phyloP scores from a whole-genome alignment of 1,284 basidiomycete genomes.

The Golubevia sp. region DNA sequence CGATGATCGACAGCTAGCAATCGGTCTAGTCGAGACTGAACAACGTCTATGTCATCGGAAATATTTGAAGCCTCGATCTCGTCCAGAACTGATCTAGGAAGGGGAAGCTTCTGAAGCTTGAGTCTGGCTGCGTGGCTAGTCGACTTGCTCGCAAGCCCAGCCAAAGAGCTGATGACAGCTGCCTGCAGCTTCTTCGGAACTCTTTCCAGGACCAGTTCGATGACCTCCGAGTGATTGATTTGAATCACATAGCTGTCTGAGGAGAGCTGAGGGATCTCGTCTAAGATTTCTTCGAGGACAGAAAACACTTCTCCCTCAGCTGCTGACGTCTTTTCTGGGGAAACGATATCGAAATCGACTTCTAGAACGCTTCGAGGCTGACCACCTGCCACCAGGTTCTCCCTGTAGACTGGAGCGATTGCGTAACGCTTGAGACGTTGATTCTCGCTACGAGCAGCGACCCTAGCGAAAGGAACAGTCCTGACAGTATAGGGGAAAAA shows the following conservation, averaged over 20 bases:
- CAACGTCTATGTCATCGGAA: constrained; percentile 33
- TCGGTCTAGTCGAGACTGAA: constrained; percentile 26
- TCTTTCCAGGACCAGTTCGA: constrained; percentile 43
- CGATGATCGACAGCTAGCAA: constrained; percentile 41
- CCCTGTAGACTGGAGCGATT: constrained; percentile 65
- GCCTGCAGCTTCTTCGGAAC: constrained; percentile 45
- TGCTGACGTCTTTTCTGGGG: constrained; percentile 49
- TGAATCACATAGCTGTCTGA: constrained; percentile 49
- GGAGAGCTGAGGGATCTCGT: constrained; percentile 47
- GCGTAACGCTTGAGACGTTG: constrained; percentile 88
- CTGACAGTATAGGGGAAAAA: too few species aligned
- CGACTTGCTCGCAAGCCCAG: constrained; percentile 23
- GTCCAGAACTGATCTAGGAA: constrained; percentile 47
- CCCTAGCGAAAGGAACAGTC: constrained; percentile 81
- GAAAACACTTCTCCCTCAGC: constrained; percentile 57
- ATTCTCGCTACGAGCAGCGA: constrained; percentile 75
- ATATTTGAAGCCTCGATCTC: constrained; percentile 50
- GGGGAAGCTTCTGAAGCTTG: constrained; percentile 35
- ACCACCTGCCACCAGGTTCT: constrained; percentile 59
- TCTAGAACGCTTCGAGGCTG: constrained; percentile 59
- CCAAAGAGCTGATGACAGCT: constrained; percentile 23
- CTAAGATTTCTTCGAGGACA: constrained; percentile 51
- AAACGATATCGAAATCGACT: constrained; percentile 60
- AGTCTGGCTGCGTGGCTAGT: constrained; percentile 30
- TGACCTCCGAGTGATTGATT: constrained; percentile 48